phyloP scores from a whole-genome alignment of 2,329 filamentous ascomycete species.

The Cryphonectria radicalis region DNA sequence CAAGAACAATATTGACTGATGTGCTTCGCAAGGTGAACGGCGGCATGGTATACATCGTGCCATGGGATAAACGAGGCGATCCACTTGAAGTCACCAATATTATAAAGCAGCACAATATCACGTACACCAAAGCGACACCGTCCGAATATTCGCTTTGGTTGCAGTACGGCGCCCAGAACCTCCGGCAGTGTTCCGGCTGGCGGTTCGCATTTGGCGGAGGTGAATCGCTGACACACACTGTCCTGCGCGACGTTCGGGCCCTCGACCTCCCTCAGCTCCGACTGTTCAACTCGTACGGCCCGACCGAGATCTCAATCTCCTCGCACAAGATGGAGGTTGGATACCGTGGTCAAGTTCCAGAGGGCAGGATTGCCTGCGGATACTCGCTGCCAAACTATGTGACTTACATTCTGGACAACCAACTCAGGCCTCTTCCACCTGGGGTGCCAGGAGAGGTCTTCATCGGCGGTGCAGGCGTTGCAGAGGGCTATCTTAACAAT shows the following conservation, averaged over 20 bases:
- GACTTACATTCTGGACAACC: background rate
- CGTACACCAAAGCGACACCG: background rate
- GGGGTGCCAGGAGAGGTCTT: slow-evolving; percentile 47
- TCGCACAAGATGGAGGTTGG: slow-evolving; percentile 2
- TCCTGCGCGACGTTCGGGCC: background rate
- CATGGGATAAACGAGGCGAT: background rate
- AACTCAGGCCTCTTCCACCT: slow-evolving; percentile 35
- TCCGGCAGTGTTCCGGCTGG: slow-evolving; percentile 7
- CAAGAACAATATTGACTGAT: background rate
- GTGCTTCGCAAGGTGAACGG: background rate
- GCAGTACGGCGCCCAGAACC: background rate
- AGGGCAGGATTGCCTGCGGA: slow-evolving; percentile 42
- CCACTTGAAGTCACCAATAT: background rate
- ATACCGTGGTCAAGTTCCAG: background rate
- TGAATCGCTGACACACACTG: slow-evolving; percentile 31
- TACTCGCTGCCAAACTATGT: slow-evolving; percentile 42
- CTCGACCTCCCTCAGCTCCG: slow-evolving; percentile 11
- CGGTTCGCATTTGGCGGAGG: slow-evolving; percentile 40
- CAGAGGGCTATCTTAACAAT: slow-evolving; percentile 32
- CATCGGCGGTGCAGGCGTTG: slow-evolving; percentile 46
- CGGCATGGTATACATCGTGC: background rate
- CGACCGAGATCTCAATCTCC: slow-evolving; percentile 10
- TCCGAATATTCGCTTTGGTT: background rate
- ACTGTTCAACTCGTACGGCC: slow-evolving; percentile 23
- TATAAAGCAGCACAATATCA: background rate